phyloP scores from a whole-genome alignment of 1,284 basidiomycete species.

The Heterobasidion occidentale region DNA sequence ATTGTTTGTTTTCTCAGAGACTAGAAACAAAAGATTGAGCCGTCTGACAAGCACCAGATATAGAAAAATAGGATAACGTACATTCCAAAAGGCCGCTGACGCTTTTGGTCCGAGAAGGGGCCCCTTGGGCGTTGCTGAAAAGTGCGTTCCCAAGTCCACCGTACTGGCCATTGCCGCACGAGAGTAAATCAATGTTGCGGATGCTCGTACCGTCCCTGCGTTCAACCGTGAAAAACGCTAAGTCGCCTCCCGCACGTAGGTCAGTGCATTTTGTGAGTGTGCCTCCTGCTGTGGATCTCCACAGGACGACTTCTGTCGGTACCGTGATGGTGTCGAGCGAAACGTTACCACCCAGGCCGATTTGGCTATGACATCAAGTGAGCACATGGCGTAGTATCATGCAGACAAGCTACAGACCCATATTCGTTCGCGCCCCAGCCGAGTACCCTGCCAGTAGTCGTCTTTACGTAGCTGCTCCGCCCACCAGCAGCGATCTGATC shows the following conservation, averaged over 20 bases:
- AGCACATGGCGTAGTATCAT: neutral
- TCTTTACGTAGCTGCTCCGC: conserved; percentile 68
- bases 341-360: conserved; percentile 71
- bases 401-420: conserved; percentile 38
- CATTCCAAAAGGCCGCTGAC: conserved; percentile 84
- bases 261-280: conserved; percentile 55
- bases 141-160: conserved; percentile 82
- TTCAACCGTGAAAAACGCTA: conserved; percentile 76
- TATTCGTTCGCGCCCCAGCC: conserved; percentile 85
- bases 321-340: conserved; percentile 69
- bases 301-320: conserved; percentile 81
- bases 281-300: conserved; percentile 46
- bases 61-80: conserved; percentile 26
- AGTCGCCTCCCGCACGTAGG: conserved; percentile 67
- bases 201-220: conserved; percentile 33
- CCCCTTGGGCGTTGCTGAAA: conserved; percentile 69
- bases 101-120: conserved; percentile 70
- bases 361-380: conserved; percentile 43
- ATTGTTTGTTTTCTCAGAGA: conserved; percentile 54
- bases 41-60: neutral
- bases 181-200: conserved; percentile 61
- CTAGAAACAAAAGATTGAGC: conserved; percentile 27
- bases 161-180: conserved; percentile 80
- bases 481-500: conserved; percentile 72
- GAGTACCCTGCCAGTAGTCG: conserved; percentile 71